A percentile compares a stretch with the other conserved stretches of the same genome.
Evolutionary conservation across 306 rosid species (phyloP).

Genomic region (Glycyrrhiza uralensis): DNA sequence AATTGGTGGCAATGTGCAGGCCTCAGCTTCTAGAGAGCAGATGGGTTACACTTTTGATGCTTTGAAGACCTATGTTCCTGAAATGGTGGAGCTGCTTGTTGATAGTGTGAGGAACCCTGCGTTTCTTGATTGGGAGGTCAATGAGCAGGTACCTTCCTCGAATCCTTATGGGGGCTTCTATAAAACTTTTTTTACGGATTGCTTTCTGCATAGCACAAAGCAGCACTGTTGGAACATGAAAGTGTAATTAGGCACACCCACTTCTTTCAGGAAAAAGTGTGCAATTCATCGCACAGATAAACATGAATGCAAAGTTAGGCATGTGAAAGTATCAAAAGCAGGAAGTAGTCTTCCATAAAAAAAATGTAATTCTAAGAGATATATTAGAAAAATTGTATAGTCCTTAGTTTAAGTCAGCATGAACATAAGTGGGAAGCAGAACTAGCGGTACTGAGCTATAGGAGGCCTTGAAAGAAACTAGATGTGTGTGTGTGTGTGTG

Average conservation of each 20-base stretch:
- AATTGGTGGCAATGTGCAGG: slow-evolving; percentile 83
- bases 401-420: background rate
- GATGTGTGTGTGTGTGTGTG: background rate
- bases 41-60: slow-evolving; percentile 90
- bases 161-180: background rate
- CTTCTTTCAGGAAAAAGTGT: background rate
- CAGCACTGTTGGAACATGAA: background rate
- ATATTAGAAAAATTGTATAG: background rate
- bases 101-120: slow-evolving; percentile 77
- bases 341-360: background rate
- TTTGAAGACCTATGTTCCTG: slow-evolving; percentile 81
- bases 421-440: background rate
- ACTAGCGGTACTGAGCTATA: background rate
- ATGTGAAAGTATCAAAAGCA: background rate
- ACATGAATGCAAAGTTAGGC: background rate
- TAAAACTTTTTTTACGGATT: background rate
- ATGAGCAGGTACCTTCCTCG: slow-evolving; percentile 65
- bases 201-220: background rate
- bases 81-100: slow-evolving; percentile 89
- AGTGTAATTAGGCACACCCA: background rate
- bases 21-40: slow-evolving; percentile 89
- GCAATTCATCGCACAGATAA: background rate
- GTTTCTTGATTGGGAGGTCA: slow-evolving; percentile 94
- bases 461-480: slow-evolving; percentile 19
- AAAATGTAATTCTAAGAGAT: background rate